Base-by-base conservation (phyloP, 225 moss, liverwort and hornwort species). In the Physcomitrium patens region DNA sequence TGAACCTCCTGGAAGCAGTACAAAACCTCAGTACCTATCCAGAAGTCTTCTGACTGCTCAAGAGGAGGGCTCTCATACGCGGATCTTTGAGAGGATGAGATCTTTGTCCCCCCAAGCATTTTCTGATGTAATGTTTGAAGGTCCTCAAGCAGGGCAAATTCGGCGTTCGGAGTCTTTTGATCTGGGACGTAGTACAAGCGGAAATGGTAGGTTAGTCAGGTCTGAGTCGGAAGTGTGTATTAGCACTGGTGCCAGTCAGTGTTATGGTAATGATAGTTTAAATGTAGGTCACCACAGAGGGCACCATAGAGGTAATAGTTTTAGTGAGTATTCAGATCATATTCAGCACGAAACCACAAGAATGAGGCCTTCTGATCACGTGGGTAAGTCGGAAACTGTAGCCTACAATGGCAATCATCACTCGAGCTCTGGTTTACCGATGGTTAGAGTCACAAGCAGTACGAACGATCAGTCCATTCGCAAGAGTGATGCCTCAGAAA, bases 151-250 rank as follows among this genome's bases (percentile, higher is more conserved):
- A 16, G 8, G 44, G 18, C 63, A 14, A 18, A 58, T 88, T 17
- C 80, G 82, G 28, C 88, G 88, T 71, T 80, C 79, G 19, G 82
- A 76, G 67, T 88, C 88, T 31, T 78, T 78, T 22, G 85, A 88
- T 63, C 74, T 70, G 54, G 60, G 75, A 31, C 69, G 64, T 1
- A 81, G 68, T 51, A 63, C 60, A 60, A 60, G n/a, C 47, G 31
- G 31, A 7, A 75, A 24, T 78, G 76, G 72, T 47, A 86, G 68
- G 73, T 55, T 89, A 54, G 63, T 77, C 12, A 79, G 83, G 62
- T 78, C 81, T 18, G 86, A 83, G 49, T 89, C 89, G 31, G 89
- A 84, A 53, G 43, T 50, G 9, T 82, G 71, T 75, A 73, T 52
- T 48, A 54, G 18, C 41, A 58, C 14, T 59, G 26, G 16, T 28